Percentiles rank a stretch among this genome's conserved stretches.
Evolutionary conservation across 192 early-diverging fungal genomes (phyloP).

Genomic region (Dispira simplex): DNA sequence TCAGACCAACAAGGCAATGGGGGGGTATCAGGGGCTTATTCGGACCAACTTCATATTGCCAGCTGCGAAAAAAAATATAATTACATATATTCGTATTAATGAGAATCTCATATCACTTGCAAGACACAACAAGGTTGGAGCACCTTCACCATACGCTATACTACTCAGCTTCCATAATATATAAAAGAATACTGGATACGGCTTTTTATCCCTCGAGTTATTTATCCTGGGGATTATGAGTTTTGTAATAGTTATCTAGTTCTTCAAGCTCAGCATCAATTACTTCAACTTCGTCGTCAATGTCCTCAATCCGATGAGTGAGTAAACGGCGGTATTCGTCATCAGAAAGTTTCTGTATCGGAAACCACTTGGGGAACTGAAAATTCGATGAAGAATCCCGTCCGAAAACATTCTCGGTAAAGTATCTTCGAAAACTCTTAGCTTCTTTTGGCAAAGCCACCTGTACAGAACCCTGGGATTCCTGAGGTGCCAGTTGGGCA

Average conservation of each 20-base stretch:
- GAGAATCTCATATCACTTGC: too few species aligned
- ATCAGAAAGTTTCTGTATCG: background rate
- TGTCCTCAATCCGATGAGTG: background rate
- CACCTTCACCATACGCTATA: too few species aligned
- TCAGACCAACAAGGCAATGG: too few species aligned
- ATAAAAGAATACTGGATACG: too few species aligned
- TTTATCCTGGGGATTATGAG: too few species aligned
- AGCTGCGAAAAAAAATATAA: too few species aligned
- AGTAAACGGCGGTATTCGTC: conserved; percentile 1
- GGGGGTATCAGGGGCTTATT: too few species aligned
- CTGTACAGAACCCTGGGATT: background rate
- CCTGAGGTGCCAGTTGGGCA: background rate
- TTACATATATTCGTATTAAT: too few species aligned
- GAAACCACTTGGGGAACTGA: background rate
- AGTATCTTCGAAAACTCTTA: background rate
- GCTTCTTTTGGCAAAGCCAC: background rate
- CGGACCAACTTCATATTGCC: too few species aligned
- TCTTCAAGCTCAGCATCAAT: conserved; percentile 2
- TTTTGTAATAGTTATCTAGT: background rate
- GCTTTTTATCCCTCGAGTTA: too few species aligned
- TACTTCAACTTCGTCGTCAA: conserved; percentile 8
- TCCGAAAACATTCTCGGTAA: background rate
- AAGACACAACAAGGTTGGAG: too few species aligned
- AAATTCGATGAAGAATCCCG: background rate
- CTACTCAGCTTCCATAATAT: too few species aligned